Base-by-base conservation (phyloP, 2,329 filamentous ascomycete species). In the Pseudogymnoascus sp. region DNA sequence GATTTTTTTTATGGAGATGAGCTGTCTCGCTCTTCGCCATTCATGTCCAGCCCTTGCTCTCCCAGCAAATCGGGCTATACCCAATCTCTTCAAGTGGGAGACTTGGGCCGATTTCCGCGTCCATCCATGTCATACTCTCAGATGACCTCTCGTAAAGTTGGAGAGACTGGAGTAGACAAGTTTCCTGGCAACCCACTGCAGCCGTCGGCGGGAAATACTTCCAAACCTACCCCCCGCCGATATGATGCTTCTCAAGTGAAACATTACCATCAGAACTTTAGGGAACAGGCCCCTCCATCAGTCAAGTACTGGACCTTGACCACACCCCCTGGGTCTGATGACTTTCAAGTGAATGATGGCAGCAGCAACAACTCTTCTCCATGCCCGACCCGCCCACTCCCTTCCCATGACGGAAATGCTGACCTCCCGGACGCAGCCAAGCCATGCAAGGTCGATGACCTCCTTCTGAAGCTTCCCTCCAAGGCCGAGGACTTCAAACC, bases 361-460 rank as follows among this genome's bases (percentile, higher is more conserved):
- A 21, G 21, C 21, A 21, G 21, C 21, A 21, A 3, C 39, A 21
- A 42, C 39, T 25, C 13, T 45, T 25, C 40, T 27, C 40, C 40
- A 6, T 15, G 18, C 6, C 37, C 7, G 4, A n/a, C 18, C n/a
- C n/a, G 7, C n/a, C 3, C 37, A 45, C 40, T 21, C 40, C 40
- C 25, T 45, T 25, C 40, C 10, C 10, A 45, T 3, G 40, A 45
- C 18, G 40, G 40, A 45, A 33, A 25, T 13, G 33, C 52, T 36
- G 27, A 58, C 31, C 12, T 1, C 9, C 3, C 13, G 5, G 8
- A 10, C 48, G n/a, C 74, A 84, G 83, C 80, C 73, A 83, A 82
- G 75, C 86, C 82, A 72, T 87, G 91, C 75, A 85, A 82, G 70
- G 85, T 94, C 70, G 83, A 87, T 73, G 87, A 92, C 69, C 84